Conservation (phyloP, 176 grass and related monocot genomes). For the Eleusine indica region DNA sequence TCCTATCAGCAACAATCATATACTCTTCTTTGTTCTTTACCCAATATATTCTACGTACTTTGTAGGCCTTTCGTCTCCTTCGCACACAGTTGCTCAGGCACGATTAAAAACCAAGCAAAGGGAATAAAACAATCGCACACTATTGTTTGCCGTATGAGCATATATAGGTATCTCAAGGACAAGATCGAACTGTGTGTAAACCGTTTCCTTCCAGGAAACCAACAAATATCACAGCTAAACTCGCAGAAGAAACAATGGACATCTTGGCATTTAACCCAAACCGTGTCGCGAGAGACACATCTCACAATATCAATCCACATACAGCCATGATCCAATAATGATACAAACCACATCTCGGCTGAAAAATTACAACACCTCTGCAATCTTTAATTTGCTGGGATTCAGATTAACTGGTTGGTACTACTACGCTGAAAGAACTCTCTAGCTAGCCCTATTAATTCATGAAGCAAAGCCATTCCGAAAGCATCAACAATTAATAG, state of each 20-base stretch:
- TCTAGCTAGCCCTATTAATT: slow-evolving; percentile 11
- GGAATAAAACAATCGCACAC: slow-evolving; percentile 38
- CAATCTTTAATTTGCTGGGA: slow-evolving; percentile 18
- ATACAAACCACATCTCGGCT: slow-evolving; percentile 12
- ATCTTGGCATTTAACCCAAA: slow-evolving; percentile 41
- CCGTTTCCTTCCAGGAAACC: slow-evolving; percentile 29
- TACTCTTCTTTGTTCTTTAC: slow-evolving; percentile 11
- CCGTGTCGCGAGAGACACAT: neutral
- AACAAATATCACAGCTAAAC: slow-evolving; percentile 48
- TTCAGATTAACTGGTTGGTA: neutral
- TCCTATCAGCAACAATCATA: neutral
- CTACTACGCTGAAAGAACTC: neutral
- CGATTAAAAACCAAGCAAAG: slow-evolving; percentile 26
- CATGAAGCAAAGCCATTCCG: slow-evolving; percentile 20
- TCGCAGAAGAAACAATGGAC: slow-evolving; percentile 32
- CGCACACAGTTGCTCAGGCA: neutral
- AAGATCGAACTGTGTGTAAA: slow-evolving; percentile 34
- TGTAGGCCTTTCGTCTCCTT: neutral
- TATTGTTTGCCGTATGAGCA: slow-evolving; percentile 28
- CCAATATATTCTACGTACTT: slow-evolving; percentile 15
- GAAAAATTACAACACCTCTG: slow-evolving; percentile 18
- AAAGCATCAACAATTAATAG: neutral
- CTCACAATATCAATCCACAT: slow-evolving; percentile 9
- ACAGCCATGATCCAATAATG: slow-evolving; percentile 1
- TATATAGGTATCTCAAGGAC: slow-evolving; percentile 26